These are phyloP conservation scores for Coemansia sp. DNA, from an alignment of 192 early-diverging fungal species.

Conservation along the genomic window DNA sequence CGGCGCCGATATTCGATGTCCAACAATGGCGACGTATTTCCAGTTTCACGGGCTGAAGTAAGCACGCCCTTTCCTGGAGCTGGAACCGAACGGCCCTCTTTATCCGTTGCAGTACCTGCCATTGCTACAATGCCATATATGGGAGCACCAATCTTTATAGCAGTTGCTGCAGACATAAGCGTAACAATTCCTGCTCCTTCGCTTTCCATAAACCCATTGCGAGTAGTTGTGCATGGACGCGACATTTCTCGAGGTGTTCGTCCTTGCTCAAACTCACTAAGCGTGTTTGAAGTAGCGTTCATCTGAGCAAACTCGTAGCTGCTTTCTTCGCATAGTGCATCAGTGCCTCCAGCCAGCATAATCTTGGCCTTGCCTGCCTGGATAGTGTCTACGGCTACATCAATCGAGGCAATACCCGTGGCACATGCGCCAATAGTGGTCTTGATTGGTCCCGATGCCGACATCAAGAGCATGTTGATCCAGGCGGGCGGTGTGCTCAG, in stretches of 20 bases:
- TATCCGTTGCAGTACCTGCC: constrained; percentile 90
- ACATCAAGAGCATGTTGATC: constrained; percentile 94
- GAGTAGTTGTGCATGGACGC: constrained; percentile 86
- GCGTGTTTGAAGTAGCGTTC: constrained; percentile 86
- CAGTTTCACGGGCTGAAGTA: constrained; percentile 77
- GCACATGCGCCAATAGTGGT: constrained; percentile 82
- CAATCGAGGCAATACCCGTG: constrained; percentile 86
- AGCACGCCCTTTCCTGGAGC: constrained; percentile 94
- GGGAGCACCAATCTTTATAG: constrained; percentile 87
- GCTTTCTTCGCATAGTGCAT: constrained; percentile 87
- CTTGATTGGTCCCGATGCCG: constrained; percentile 89
- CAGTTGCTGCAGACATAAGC: constrained; percentile 81
- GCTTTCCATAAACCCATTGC: constrained; percentile 92
- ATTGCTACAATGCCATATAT: constrained; percentile 86
- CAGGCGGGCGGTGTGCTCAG: constrained; percentile 95
- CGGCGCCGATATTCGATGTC: constrained; percentile 82
- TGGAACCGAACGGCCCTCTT: constrained; percentile 93
- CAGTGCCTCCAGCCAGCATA: constrained; percentile 86
- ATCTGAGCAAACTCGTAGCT: constrained; percentile 96
- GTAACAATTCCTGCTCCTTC: constrained; percentile 87
- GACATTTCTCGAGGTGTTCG: constrained; percentile 90
- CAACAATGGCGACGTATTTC: constrained; percentile 46
- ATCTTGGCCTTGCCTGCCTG: constrained; percentile 87
- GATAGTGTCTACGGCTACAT: constrained; percentile 88
- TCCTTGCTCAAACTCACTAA: constrained; percentile 75